Evolutionary conservation across 2,329 filamentous ascomycete species (phyloP).

Genomic region (Beauveria brongniartii): DNA sequence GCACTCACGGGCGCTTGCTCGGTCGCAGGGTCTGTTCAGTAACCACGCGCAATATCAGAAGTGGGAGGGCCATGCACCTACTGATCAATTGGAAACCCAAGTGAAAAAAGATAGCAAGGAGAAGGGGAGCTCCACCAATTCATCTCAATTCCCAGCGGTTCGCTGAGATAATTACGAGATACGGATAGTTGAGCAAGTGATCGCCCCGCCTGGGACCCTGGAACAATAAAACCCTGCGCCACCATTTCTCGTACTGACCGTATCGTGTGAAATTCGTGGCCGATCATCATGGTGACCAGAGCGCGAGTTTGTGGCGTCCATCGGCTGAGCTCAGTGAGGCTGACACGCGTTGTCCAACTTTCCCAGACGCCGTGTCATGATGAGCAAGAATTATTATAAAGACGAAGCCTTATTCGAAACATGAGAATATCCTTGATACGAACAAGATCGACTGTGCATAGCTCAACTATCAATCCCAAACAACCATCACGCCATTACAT

Average conservation of each 20-base stretch:
- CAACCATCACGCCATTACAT: not conserved
- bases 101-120: no score
- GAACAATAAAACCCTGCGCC: not conserved
- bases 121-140: no score
- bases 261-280: not conserved
- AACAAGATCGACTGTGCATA: not conserved
- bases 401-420: not conserved
- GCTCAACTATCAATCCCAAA: not conserved
- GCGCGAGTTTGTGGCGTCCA: slow-evolving; percentile 3
- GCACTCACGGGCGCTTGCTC: no score
- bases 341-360: not conserved
- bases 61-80: not conserved
- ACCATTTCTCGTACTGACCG: slow-evolving; percentile 3
- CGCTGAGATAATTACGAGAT: no score
- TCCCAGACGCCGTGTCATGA: no score
- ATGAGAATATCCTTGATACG: not conserved
- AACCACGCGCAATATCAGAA: not conserved
- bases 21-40: no score
- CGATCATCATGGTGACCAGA: not conserved
- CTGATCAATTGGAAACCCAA: not conserved
- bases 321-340: not conserved
- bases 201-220: no score
- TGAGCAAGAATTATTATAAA: not conserved
- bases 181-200: no score
- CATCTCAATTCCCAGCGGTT: no score